Base-by-base conservation (phyloP, 2,329 filamentous ascomycete genomes). In the Tetracladium maxilliforme region DNA sequence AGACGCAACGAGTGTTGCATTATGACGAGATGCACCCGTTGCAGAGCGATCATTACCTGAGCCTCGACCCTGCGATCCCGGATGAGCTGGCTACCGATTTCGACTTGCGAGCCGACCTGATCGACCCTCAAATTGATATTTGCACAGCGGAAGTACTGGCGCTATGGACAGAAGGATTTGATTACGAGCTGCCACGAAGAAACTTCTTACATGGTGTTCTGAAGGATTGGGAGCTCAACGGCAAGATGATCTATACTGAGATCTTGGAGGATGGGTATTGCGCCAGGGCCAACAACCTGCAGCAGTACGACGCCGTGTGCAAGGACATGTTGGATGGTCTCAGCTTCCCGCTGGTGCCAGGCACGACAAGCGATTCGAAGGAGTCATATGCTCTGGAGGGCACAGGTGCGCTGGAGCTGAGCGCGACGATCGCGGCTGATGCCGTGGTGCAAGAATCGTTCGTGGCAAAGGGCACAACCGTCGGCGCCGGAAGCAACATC, bases 211-310 rank as follows among this genome's bases (percentile, higher is more conserved):
- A 86, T 45, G 86, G 86, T 30, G 84, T 95, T 2, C 57, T 98
- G 27, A 94, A 94, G 54, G 90, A 98, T 47, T 93, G 83, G 57
- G 90, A 98, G 46, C 61, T 95, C 29, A 95, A 95, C 48, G 86
- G 86, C 30, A 93, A 95, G 56, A 84, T 83, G n/a, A 82, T 98
- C 26, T 84, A 94, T 47, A 78, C 83, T 3, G 79, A 95, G 40
- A 76, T 95, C 34, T 60, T 92, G 22, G 67, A 72, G 18, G 70
- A 84, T 25, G 72, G 82, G 30, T 98, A 95, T 44, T 81, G 83
- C 2, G 84, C 86, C 2, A 66, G 90, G 34, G 86, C 83, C 9
- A 76, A 70, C 44, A 92, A 84, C 42, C 61, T 95, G 14, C 79
- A 81, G 42, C 75, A 86, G 43, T 98, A 95, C 54, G 83, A 93